phyloP scores from a whole-genome alignment of 345 rosid species.

The Dipteronia sinensis region DNA sequence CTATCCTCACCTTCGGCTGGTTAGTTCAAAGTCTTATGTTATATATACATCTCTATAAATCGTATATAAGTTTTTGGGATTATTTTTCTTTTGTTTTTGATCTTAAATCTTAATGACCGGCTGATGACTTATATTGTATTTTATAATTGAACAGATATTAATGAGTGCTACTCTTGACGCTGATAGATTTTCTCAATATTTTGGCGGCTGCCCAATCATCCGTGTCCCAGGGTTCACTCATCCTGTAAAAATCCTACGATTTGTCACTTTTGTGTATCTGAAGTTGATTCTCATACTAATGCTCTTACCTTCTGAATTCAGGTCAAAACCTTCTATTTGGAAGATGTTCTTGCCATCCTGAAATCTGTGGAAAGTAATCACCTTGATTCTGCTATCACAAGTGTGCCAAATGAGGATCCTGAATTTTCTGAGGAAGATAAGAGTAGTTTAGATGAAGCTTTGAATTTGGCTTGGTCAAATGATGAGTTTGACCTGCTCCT shows the following conservation, averaged over 20 bases:
- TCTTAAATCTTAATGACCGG: constrained; percentile 3
- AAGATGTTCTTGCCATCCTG: constrained; percentile 79
- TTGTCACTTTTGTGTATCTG: constrained; percentile 11
- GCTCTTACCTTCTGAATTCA: constrained; percentile 35
- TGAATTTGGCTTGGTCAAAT: constrained; percentile 71
- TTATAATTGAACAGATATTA: constrained; percentile 52
- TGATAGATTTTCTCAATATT: constrained; percentile 84
- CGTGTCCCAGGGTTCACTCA: constrained; percentile 89
- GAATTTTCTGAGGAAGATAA: constrained; percentile 66
- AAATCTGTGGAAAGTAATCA: constrained; percentile 60
- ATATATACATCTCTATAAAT: not conserved
- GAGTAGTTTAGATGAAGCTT: constrained; percentile 79
- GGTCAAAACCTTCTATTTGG: constrained; percentile 77
- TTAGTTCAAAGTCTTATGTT: constrained; percentile 41
- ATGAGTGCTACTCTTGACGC: constrained; percentile 99
- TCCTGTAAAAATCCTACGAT: constrained; percentile 53
- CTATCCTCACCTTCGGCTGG: constrained; percentile 87
- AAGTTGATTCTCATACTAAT: constrained; percentile 24
- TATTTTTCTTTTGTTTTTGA: not conserved
- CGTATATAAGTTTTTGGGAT: not conserved
- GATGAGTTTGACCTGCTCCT: constrained; percentile 82
- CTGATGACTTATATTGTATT: constrained; percentile 13
- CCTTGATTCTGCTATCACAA: constrained; percentile 43
- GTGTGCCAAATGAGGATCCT: constrained; percentile 33
- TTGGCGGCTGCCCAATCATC: constrained; percentile 93